Evolutionary conservation across 2,329 filamentous ascomycete species (phyloP), one percentile per base, ranked within the genome.

Genomic region (Elsinoe australis): DNA sequence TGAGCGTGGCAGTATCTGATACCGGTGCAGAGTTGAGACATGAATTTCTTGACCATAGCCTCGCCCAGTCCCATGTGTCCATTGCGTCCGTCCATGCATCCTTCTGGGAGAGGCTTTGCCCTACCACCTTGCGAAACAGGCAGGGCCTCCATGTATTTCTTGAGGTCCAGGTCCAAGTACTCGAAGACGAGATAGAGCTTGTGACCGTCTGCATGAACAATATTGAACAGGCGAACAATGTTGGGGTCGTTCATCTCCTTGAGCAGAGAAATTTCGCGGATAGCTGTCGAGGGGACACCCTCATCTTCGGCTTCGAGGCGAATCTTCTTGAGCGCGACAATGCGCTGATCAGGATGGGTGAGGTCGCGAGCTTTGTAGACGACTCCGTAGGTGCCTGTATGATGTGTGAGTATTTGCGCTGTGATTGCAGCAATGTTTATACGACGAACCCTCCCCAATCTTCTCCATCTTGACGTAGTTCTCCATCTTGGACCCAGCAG

Each of bases 1-100:
- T 96, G 96, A 59, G 95, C 87, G 70, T 98, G 92, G 71, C 92
- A 98, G 65, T 96, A 98, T 53, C 92, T 89, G 61, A 96, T 95
- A 49, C 92, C 92, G 60, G 87, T 83, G 53, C 96, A 80, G 24
- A 98, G 60, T 68, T 95, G 87, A 60, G 78, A 80, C 83, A 94
- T 94, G 70, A 95, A 94, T 68, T 87, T 90, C 72, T 90, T 90
- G 57, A 95, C 63, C 75, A 94, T 89, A 48, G 76, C 76, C 45
- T 85, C 79, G 49, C 83, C 84, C 50, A 95, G 72, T 4, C 85
- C 85, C 58, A 92, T 71, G 52, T 77, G 73, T 62, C 77, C 73
- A 49, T 86, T 69, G 44, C 78, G 64, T 17, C 76, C 78, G 36
- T 83, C 78, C 58, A 64, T 58, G 42, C 59, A 56, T 41, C 85